phyloP scores from a whole-genome alignment of 306 rosid genomes.

The Coriaria nepalensis region DNA sequence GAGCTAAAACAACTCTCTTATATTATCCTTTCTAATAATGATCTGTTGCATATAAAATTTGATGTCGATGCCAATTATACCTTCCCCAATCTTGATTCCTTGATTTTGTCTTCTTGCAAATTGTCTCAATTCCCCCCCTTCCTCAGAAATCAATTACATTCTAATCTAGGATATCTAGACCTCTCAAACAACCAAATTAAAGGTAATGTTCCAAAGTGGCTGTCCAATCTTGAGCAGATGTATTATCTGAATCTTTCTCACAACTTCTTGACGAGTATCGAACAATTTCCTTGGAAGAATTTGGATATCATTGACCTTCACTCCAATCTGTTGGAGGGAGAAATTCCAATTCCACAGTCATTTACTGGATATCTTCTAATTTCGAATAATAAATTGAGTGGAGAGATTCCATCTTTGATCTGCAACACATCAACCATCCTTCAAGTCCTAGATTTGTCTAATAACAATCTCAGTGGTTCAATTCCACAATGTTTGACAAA shows the following conservation, averaged over 20 bases:
- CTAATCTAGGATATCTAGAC: too few species aligned
- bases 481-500: too few species aligned
- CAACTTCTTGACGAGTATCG: too few species aligned
- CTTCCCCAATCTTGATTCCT: background rate
- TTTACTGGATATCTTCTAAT: too few species aligned
- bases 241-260: background rate
- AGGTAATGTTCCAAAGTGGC: slow-evolving; percentile 4
- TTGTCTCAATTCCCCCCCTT: slow-evolving; percentile 2
- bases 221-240: background rate
- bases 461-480: background rate
- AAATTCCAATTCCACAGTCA: too few species aligned
- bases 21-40: background rate
- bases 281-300: too few species aligned
- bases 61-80: background rate
- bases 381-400: too few species aligned
- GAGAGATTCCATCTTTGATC: too few species aligned
- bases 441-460: too few species aligned
- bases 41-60: background rate
- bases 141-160: background rate
- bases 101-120: background rate
- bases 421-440: background rate
- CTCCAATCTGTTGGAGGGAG: background rate
- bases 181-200: background rate
- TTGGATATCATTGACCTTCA: too few species aligned
- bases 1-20: background rate